Evolutionary conservation across 305 asterid species (phyloP).

Genomic region (Plantago lanceolata): DNA sequence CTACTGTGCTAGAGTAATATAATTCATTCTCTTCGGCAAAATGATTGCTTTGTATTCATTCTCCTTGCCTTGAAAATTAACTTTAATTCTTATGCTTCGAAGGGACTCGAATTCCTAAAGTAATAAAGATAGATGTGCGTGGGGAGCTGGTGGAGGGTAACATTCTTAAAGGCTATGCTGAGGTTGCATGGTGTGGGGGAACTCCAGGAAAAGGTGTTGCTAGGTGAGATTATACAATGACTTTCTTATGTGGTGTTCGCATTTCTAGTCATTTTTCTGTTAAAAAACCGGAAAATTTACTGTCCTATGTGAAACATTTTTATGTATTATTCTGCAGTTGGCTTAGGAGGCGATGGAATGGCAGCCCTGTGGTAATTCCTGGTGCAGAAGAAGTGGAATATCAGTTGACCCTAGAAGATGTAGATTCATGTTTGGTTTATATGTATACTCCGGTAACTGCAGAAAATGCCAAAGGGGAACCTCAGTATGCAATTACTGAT

Average conservation of each 20-base stretch:
- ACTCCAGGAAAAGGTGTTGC: constrained; percentile 94
- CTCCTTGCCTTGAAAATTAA: constrained; percentile 13
- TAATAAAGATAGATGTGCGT: constrained; percentile 67
- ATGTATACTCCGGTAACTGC: constrained; percentile 97
- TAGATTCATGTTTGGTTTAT: constrained; percentile 83
- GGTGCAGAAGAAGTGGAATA: constrained; percentile 95
- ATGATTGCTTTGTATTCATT: constrained; percentile 7
- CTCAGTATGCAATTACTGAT: constrained; percentile 94
- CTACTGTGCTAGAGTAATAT: background rate
- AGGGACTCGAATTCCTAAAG: constrained; percentile 95
- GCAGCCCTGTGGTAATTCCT: constrained; percentile 77
- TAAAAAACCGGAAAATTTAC: constrained; percentile 12
- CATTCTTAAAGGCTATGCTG: constrained; percentile 63
- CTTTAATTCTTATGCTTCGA: constrained; percentile 23
- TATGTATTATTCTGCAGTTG: constrained; percentile 49
- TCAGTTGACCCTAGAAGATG: constrained; percentile 66
- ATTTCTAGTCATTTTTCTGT: constrained; percentile 15
- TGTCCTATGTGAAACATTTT: constrained; percentile 11
- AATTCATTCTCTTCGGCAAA: constrained; percentile 12
- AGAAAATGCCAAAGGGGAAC: constrained; percentile 97
- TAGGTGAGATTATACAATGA: constrained; percentile 48
- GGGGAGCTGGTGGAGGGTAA: constrained; percentile 94
- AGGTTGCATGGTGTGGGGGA: constrained; percentile 99
- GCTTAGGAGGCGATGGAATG: constrained; percentile 90
- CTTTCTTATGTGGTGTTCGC: constrained; percentile 19